These are phyloP conservation scores for Colletotrichum acutatum DNA, from an alignment of 2,329 filamentous ascomycete species.

Conservation along the genomic window DNA sequence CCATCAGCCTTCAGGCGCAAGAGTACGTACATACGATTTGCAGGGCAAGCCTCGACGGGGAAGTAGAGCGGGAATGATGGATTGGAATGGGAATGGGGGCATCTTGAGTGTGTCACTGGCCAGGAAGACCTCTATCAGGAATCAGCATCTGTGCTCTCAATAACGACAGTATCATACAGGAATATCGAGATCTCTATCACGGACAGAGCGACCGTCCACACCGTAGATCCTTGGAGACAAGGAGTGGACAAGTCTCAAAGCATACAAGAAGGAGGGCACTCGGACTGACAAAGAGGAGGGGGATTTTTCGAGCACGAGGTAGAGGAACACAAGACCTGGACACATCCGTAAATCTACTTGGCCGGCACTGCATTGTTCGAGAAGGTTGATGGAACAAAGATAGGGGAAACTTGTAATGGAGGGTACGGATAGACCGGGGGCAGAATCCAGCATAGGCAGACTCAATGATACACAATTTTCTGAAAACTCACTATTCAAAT, in stretches of 20 bases:
- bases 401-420: background rate
- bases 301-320: too few species aligned
- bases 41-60: background rate
- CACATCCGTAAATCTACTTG: background rate
- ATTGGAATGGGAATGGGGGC: background rate
- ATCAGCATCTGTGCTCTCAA: background rate
- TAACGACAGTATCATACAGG: too few species aligned
- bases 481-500: too few species aligned
- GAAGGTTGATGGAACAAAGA: constrained; percentile 31
- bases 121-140: background rate
- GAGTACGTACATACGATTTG: too few species aligned
- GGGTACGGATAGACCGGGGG: too few species aligned
- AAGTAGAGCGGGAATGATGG: background rate
- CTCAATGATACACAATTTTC: too few species aligned
- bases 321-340: background rate
- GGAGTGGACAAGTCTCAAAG: background rate
- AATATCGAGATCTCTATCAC: background rate
- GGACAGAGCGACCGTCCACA: background rate
- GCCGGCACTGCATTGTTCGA: constrained; percentile 30
- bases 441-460: background rate
- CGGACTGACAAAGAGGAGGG: background rate
- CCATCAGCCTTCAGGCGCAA: background rate
- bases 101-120: background rate
- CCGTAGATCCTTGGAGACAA: background rate
- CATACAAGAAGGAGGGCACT: background rate